These are phyloP conservation scores for Phytopythium cucurbitacearum DNA, from an alignment of 352 stramenopile genomes.

Conservation along the genomic window DNA sequence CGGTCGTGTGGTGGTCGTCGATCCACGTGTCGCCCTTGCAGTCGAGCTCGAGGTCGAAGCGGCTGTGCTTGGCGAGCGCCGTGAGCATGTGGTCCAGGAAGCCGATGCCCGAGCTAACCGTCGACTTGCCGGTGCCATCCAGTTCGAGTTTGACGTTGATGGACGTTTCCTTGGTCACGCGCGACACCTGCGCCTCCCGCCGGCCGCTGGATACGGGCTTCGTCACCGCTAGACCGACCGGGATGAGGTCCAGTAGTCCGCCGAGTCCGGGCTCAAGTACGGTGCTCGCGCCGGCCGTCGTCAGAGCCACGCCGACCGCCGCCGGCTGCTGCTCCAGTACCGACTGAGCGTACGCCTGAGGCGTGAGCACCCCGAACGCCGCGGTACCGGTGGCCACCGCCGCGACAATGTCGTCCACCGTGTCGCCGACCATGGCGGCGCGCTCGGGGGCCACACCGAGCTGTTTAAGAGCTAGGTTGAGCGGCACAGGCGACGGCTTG, in stretches of 20 bases:
- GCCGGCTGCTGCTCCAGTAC: slow-evolving; percentile 56
- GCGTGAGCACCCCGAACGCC: slow-evolving; percentile 86
- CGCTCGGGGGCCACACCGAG: slow-evolving; percentile 71
- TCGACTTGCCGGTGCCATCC: slow-evolving; percentile 57
- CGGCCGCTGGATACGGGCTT: slow-evolving; percentile 1
- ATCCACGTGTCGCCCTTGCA: slow-evolving; percentile 95
- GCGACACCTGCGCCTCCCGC: slow-evolving; percentile 45
- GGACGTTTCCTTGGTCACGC: slow-evolving; percentile 93
- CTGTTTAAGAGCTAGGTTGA: slow-evolving; percentile 78
- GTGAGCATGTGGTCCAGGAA: slow-evolving; percentile 93
- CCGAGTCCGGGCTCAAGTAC: slow-evolving; percentile 74
- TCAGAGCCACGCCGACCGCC: slow-evolving; percentile 44
- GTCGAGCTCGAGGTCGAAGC: slow-evolving; percentile 85
- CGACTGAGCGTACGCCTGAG: slow-evolving; percentile 76
- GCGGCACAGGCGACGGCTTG: slow-evolving; percentile 92
- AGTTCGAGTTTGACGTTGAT: slow-evolving; percentile 88
- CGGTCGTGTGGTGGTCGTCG: slow-evolving; percentile 95
- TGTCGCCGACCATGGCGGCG: slow-evolving; percentile 94
- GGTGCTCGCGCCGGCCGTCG: slow-evolving; percentile 45
- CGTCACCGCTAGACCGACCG: slow-evolving; percentile 3
- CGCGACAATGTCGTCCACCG: slow-evolving; percentile 93
- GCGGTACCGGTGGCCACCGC: slow-evolving; percentile 62
- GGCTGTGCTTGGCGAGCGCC: slow-evolving; percentile 86
- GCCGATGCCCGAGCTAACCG: slow-evolving; percentile 85
- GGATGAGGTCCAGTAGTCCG: slow-evolving; percentile 81